These are phyloP conservation scores for Wickerhamiella domercqiae DNA, from an alignment of 805 yeast genomes.

Conservation along the genomic window DNA sequence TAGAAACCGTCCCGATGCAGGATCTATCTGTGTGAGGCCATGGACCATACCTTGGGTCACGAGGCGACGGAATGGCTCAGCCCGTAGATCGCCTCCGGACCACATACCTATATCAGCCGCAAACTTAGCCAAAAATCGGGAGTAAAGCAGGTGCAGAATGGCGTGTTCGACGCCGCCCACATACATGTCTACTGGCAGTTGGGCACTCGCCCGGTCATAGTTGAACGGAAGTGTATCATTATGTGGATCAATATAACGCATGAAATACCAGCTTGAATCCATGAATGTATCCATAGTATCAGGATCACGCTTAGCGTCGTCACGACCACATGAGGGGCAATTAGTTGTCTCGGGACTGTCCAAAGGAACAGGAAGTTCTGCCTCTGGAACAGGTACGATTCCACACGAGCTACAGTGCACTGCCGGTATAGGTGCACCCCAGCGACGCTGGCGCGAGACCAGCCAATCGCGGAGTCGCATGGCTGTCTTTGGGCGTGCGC, in stretches of 20 bases:
- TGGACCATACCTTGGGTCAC: constrained; percentile 98
- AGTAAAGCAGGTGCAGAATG: constrained; percentile 72
- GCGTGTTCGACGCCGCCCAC: constrained; percentile 97
- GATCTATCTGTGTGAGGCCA: constrained; percentile 67
- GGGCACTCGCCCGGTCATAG: constrained; percentile 31
- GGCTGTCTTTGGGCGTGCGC: constrained; percentile 37
- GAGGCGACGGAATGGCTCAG: constrained; percentile 69
- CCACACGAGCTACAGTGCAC: constrained; percentile 81
- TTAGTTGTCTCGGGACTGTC: constrained; percentile 38
- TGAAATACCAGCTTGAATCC: constrained; percentile 94
- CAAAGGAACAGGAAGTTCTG: constrained; percentile 65
- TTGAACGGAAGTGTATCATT: constrained; percentile 43
- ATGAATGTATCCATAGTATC: constrained; percentile 98
- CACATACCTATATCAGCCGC: constrained; percentile 51
- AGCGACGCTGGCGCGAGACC: constrained; percentile 82
- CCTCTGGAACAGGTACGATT: constrained; percentile 79
- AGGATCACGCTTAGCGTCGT: constrained; percentile 69
- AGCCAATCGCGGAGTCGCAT: constrained; percentile 83
- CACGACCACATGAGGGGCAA: constrained; percentile 63
- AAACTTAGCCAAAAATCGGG: constrained; percentile 76
- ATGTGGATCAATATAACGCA: constrained; percentile 65
- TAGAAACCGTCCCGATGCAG: constrained; percentile 54
- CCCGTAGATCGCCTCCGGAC: constrained; percentile 40
- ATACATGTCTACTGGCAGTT: constrained; percentile 78
- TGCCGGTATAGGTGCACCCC: constrained; percentile 99